phyloP scores from a whole-genome alignment of 2,329 filamentous ascomycete genomes.

The Colletotrichum australisinense region DNA sequence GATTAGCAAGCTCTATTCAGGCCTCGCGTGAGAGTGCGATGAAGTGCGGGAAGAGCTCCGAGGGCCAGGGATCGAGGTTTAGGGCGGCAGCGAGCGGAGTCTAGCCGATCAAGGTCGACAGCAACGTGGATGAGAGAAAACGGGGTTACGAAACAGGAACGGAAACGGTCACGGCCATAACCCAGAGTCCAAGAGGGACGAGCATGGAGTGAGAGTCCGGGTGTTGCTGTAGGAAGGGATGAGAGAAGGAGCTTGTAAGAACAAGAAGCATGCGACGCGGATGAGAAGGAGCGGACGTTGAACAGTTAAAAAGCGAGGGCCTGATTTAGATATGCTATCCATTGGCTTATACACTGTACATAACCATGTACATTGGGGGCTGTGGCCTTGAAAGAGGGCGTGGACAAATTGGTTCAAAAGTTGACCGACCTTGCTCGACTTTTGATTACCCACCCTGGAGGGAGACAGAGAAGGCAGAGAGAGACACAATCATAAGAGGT shows the following conservation, averaged over 20 bases:
- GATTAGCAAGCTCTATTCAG: constrained; percentile 31
- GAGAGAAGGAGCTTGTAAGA: constrained; percentile 31
- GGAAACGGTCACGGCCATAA: constrained; percentile 37
- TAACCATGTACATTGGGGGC: constrained; percentile 28
- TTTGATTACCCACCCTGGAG: constrained; percentile 17
- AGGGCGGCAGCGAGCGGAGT: constrained; percentile 26
- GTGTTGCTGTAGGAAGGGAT: constrained; percentile 35
- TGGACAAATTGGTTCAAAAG: constrained; percentile 8
- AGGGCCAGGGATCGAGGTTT: constrained; percentile 23
- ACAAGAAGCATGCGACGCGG: constrained; percentile 28
- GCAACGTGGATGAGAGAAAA: constrained; percentile 15
- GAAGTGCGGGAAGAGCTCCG: constrained; percentile 30
- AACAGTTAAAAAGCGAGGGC: constrained; percentile 32
- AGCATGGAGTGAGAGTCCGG: constrained; percentile 35
- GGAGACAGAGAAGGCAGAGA: constrained; percentile 8
- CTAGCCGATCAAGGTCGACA: constrained; percentile 33
- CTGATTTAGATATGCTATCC: constrained; percentile 33
- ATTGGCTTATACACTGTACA: constrained; percentile 31
- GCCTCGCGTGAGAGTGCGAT: constrained; percentile 20
- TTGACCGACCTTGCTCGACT: constrained; percentile 4
- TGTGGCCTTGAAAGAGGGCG: constrained; percentile 28
- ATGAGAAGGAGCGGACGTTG: constrained; percentile 33
- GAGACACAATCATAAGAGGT: constrained; percentile 1
- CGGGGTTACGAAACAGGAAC: constrained; percentile 36
- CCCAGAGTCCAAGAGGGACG: constrained; percentile 35